phyloP scores from a whole-genome alignment of 2,329 filamentous ascomycete genomes.

The Fusarium verrucosum region DNA sequence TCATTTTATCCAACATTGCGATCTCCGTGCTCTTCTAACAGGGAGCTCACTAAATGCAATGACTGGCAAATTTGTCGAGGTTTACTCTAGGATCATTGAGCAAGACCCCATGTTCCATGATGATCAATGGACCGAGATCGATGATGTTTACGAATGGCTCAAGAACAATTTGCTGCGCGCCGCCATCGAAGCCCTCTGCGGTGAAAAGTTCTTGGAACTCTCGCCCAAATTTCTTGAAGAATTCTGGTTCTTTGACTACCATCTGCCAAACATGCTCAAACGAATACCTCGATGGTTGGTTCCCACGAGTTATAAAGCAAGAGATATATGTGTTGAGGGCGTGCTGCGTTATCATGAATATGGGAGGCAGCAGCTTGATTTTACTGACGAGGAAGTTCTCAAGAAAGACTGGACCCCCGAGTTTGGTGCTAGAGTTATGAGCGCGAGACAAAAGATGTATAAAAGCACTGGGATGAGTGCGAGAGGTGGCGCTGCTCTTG shows the following conservation, averaged over 20 bases:
- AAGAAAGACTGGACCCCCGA: slow-evolving; percentile 36
- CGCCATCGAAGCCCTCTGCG: slow-evolving; percentile 11
- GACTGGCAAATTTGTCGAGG: slow-evolving; percentile 12
- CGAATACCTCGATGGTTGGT: slow-evolving; percentile 29
- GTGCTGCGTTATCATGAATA: slow-evolving; percentile 27
- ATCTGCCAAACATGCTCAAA: slow-evolving; percentile 29
- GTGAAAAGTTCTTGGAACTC: slow-evolving; percentile 26
- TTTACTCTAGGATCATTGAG: slow-evolving; percentile 7
- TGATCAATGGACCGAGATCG: slow-evolving; percentile 16
- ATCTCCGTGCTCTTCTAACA: slow-evolving; percentile 4
- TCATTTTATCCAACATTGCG: slow-evolving; percentile 29
- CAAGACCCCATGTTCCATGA: slow-evolving; percentile 4
- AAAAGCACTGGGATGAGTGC: slow-evolving; percentile 17
- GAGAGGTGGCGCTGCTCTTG: slow-evolving; percentile 28
- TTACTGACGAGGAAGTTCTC: not conserved
- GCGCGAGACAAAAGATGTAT: slow-evolving; percentile 35
- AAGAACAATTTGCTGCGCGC: slow-evolving; percentile 22
- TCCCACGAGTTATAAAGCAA: slow-evolving; percentile 24
- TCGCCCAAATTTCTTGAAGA: slow-evolving; percentile 19
- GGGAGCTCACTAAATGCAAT: slow-evolving; percentile 15
- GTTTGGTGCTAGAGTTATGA: slow-evolving; percentile 43
- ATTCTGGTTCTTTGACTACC: slow-evolving; percentile 38
- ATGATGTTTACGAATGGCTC: slow-evolving; percentile 26
- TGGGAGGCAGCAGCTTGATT: slow-evolving; percentile 7
- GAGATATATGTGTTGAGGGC: slow-evolving; percentile 21